Base-by-base conservation (phyloP, 2,329 filamentous ascomycete species). In the Exophiala oligosperma region DNA sequence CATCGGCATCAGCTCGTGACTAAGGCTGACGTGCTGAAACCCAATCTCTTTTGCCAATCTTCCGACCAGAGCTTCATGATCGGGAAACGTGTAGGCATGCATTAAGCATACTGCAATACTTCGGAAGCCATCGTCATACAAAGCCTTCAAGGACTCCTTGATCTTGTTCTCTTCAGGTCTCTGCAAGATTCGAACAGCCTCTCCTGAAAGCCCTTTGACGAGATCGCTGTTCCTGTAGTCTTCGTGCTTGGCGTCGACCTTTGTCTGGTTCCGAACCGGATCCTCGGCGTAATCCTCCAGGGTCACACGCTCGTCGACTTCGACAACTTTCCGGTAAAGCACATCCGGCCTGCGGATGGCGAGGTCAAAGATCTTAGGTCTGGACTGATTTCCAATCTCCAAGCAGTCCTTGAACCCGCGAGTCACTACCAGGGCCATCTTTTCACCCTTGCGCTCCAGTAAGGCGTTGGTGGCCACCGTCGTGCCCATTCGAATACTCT, bases 401-500 rank as follows among this genome's bases (percentile, higher is more conserved):
- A 96, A 78, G 66, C 91, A 95, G 72, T 97, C 92, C 66, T 85
- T 87, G 79, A 96, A 96, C 0, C 92, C 92, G 65, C 86, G 87
- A 1, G 91, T 96, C 9, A 95, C 90, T 1, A 96, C 85, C 73
- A 97, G 82, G 12, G 90, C 92, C 70, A 94, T 93, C 66, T 85
- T 86, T 76, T 96, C 92, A 49, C 92, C 92, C 73, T 96, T 96
- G 57, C 92, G 81, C 74, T 97, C 92, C 1, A 97, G 80, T 56
- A 97, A 76, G 0, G 92, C 92, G 72, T 97, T 97, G 0, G 92
- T 97, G 8, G 92, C 92, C 11, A 97, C 92, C 0, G 92, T 97
- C 1, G 92, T 97, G 46, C 92, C 92, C 92, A 97, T 97, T 49
- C 92, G 88, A 71, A 97, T 96, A 55, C 89, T 92, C 66, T 94